These are phyloP conservation scores for Adansonia rubrostipa DNA, from an alignment of 441 rosid genomes.

Conservation along the genomic window DNA sequence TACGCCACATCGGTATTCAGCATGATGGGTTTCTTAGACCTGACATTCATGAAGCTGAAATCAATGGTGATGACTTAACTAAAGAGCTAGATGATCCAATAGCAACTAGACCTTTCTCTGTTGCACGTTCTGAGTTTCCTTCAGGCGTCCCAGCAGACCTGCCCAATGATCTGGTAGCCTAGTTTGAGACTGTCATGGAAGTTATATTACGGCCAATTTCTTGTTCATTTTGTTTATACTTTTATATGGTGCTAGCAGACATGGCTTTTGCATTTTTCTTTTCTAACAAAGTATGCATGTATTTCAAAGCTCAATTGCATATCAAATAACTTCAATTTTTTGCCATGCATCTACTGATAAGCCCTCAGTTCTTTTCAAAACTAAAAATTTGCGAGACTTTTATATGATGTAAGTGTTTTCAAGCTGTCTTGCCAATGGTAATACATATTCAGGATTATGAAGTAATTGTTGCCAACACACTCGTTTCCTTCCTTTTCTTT, in stretches of 20 bases:
- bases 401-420: not conserved
- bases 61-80: conserved; percentile 18
- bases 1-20: conserved; percentile 45
- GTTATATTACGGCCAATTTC: not conserved
- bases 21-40: conserved; percentile 42
- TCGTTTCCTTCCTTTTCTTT: not conserved
- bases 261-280: not conserved
- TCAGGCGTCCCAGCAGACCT: conserved; percentile 21
- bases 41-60: conserved; percentile 32
- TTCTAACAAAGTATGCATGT: not conserved
- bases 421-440: not conserved
- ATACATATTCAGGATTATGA: not conserved
- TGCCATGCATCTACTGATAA: not conserved
- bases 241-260: not conserved
- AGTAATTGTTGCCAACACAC: not conserved
- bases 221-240: not conserved
- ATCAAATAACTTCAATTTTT: not conserved
- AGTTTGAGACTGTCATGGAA: not conserved
- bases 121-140: conserved; percentile 34
- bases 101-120: conserved; percentile 30
- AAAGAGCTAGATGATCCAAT: conserved; percentile 30
- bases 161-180: conserved; percentile 41
- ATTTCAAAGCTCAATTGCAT: not conserved
- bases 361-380: not conserved
- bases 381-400: not conserved